phyloP scores from a whole-genome alignment of 2,329 filamentous ascomycete species.

The Triangularia verruculosa region DNA sequence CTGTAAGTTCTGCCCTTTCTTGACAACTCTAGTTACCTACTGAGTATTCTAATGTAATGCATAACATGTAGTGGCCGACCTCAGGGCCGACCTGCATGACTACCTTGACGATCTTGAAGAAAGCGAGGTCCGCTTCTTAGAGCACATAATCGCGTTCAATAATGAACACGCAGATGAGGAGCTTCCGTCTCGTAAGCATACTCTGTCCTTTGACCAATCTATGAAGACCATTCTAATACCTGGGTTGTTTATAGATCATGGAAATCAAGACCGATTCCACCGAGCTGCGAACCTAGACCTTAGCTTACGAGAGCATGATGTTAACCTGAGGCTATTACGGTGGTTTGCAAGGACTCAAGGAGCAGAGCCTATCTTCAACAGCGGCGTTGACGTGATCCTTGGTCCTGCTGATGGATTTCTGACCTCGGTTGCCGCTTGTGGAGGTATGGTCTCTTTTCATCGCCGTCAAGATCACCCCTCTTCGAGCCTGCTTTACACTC shows the following conservation, averaged over 20 bases:
- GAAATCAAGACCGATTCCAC: not conserved
- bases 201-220: too few relatives aligned
- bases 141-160: not conserved
- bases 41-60: too few relatives aligned
- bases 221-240: too few relatives aligned
- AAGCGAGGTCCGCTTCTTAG: not conserved
- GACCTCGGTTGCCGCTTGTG: not conserved
- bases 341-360: not conserved
- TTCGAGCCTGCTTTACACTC: too few relatives aligned
- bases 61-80: not conserved
- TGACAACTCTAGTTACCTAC: too few relatives aligned
- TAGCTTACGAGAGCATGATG: not conserved
- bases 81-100: not conserved
- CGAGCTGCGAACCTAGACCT: not conserved
- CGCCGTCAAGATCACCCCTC: too few relatives aligned
- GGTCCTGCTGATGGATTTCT: not conserved
- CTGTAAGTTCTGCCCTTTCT: not conserved
- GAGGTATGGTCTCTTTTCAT: too few relatives aligned
- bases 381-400: not conserved
- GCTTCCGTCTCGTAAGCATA: slow-evolving; percentile 13
- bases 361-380: not conserved
- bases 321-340: not conserved
- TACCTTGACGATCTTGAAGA: not conserved
- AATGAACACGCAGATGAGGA: slow-evolving; percentile 15
- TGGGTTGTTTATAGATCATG: too few relatives aligned